Evolutionary conservation across 768 basidiomycete species (phyloP).

Genomic region (Termitomyces sp.): DNA sequence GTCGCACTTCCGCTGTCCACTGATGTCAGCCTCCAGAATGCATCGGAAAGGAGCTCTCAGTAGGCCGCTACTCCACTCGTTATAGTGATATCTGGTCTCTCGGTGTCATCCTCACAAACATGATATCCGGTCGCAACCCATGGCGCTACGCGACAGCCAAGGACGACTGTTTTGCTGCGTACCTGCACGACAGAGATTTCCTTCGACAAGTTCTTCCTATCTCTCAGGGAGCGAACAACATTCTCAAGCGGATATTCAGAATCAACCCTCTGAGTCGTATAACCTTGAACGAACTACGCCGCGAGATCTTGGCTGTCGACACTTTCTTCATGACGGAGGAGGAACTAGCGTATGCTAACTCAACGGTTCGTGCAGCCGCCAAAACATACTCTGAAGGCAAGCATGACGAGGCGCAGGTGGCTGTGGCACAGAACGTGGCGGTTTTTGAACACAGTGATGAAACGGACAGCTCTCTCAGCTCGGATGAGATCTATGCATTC

Average conservation of each 20-base stretch:
- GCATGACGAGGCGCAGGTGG: slow-evolving; percentile 1
- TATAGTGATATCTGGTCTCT: slow-evolving; percentile 73
- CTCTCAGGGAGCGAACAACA: slow-evolving; percentile 56
- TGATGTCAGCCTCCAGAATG: slow-evolving; percentile 43
- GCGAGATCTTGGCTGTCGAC: slow-evolving; percentile 49
- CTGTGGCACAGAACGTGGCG: neutral
- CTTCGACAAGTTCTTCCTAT: slow-evolving; percentile 71
- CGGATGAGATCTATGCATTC: slow-evolving; percentile 37
- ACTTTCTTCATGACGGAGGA: slow-evolving; percentile 59
- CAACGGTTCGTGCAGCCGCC: slow-evolving; percentile 18
- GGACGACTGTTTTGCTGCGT: slow-evolving; percentile 68
- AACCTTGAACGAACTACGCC: slow-evolving; percentile 57
- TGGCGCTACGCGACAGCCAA: slow-evolving; percentile 68
- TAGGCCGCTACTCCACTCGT: slow-evolving; percentile 50
- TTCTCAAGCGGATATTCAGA: slow-evolving; percentile 73
- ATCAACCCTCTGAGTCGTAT: slow-evolving; percentile 61
- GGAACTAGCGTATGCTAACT: slow-evolving; percentile 33
- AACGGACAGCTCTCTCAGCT: slow-evolving; percentile 20
- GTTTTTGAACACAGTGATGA: slow-evolving; percentile 4
- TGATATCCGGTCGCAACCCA: slow-evolving; percentile 74
- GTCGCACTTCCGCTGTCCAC: slow-evolving; percentile 1
- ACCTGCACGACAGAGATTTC: slow-evolving; percentile 57
- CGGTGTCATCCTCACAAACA: slow-evolving; percentile 79
- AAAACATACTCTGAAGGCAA: slow-evolving; percentile 9
- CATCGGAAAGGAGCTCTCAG: slow-evolving; percentile 40